These are phyloP conservation scores for Fusarium subtropicale DNA, from an alignment of 2,329 filamentous ascomycete genomes.

Conservation along the genomic window DNA sequence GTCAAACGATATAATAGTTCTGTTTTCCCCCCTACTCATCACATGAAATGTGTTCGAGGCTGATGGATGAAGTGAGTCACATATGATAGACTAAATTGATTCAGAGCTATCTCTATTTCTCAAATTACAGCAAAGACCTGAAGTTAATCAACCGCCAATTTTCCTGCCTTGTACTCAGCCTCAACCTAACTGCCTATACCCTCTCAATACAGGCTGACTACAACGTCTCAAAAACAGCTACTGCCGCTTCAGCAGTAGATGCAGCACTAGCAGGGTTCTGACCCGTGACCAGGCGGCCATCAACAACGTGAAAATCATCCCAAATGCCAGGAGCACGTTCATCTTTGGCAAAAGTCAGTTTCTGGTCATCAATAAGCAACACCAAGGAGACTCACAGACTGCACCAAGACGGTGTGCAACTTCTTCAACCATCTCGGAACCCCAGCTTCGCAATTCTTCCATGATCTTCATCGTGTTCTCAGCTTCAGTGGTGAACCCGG, in stretches of 20 bases:
- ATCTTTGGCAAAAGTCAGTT: conserved; percentile 2
- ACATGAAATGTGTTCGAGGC: neutral
- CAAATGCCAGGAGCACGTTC: conserved; percentile 10
- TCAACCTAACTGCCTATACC: neutral
- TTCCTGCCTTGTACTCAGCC: neutral
- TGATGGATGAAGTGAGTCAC: rapidly evolving
- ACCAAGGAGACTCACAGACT: neutral
- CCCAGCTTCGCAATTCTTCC: conserved; percentile 12
- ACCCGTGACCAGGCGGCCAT: conserved; percentile 18
- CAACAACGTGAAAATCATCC: conserved; percentile 19
- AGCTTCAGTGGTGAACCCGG: conserved; percentile 15
- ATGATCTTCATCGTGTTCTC: conserved; percentile 14
- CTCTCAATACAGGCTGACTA: rapidly evolving
- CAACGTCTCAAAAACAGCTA: conserved; percentile 1
- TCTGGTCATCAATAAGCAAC: rapidly evolving
- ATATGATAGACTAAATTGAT: neutral
- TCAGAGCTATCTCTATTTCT: neutral
- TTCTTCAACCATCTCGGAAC: conserved; percentile 12
- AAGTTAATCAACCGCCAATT: no score
- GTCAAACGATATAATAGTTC: neutral
- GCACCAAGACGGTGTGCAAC: conserved; percentile 13
- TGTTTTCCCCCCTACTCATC: rapidly evolving
- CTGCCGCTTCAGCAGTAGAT: conserved; percentile 10
- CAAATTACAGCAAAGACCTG: neutral
- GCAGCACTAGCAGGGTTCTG: conserved; percentile 25